Evolutionary conservation across 2,329 filamentous ascomycete genomes (phyloP).

Genomic region (Mycocentrospora acerina): DNA sequence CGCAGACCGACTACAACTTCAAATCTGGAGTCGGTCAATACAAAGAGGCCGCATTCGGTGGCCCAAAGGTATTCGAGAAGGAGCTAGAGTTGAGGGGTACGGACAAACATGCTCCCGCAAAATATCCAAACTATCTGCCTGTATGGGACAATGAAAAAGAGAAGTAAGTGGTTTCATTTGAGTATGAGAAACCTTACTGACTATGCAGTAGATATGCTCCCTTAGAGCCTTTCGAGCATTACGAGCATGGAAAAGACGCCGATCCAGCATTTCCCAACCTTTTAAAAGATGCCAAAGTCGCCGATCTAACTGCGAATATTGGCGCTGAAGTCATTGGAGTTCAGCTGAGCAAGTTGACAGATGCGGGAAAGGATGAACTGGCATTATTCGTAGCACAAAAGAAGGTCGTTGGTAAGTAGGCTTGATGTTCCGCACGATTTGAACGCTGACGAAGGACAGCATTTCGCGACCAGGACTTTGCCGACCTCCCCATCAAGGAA

Average conservation of each 20-base stretch:
- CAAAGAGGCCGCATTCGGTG: constrained; percentile 48
- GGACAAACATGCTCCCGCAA: constrained; percentile 55
- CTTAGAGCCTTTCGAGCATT: constrained; percentile 68
- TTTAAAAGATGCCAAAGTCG: constrained; percentile 55
- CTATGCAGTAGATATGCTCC: constrained; percentile 57
- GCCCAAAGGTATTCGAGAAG: constrained; percentile 47
- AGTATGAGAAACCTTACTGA: constrained; percentile 12
- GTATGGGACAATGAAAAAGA: constrained; percentile 64
- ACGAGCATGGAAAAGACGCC: constrained; percentile 75
- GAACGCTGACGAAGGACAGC: constrained; percentile 38
- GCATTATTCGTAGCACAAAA: constrained; percentile 74
- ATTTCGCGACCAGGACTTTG: constrained; percentile 72
- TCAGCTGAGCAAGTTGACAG: constrained; percentile 67
- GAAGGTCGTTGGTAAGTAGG: constrained; percentile 58
- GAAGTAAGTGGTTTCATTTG: constrained; percentile 6
- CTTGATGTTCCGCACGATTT: no score
- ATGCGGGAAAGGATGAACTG: constrained; percentile 73
- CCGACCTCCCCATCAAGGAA: constrained; percentile 66
- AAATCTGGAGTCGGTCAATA: constrained; percentile 39
- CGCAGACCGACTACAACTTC: constrained; percentile 22
- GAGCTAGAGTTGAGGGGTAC: constrained; percentile 57
- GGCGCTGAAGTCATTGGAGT: constrained; percentile 71
- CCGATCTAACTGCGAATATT: constrained; percentile 70
- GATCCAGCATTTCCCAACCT: constrained; percentile 70
- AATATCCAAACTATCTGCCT: constrained; percentile 73